Evolutionary conservation across 2,329 filamentous ascomycete genomes (phyloP), one percentile per base, ranked within the genome.

Genomic region (Monosporascus sp.): DNA sequence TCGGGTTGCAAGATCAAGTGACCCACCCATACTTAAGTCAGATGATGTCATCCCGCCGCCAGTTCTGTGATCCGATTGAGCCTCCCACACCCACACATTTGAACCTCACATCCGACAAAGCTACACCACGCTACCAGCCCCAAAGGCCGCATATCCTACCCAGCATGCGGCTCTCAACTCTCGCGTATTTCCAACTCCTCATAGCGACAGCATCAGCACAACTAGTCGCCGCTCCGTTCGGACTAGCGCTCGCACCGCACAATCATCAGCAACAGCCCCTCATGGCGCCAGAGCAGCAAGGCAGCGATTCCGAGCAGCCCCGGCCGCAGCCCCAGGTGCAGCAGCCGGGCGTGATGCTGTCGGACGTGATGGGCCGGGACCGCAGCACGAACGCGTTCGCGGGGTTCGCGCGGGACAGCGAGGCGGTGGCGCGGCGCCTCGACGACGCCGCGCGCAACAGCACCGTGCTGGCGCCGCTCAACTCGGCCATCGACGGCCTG

Each of bases 401-500:
- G 31, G 84, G 85, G 43, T 84, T 96, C 64, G 86, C 87, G 5
- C 84, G 91, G 54, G 87, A 93, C 65, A 83, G 92, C 62, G 80
- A 85, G 47, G 72, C 78, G n/a, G 78, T 92, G 20, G 80, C 83
- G 9, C 72, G 75, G 22, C 87, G 89, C 1, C 81, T 97, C 15
- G 81, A 88, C 61, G 81, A 90, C 66, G 70, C 77, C 1, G 66
- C 73, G 1, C 71, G 79, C 53, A 92, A 93, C 67, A 89, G 89
- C 17, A 97, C 91, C 2, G 84, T 97, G 24, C 82, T 97, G 3
- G 93, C 92, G 5, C 94, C 94, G 1, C 75, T 89, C 51, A 97
- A 99, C 75, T 84, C 81, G 18, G 90, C 86, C 3, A 83, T 99
- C 64, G 87, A 88, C 59, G 75, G 72, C 1, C 75, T 97, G 24